A percentile compares a stretch with the other conserved stretches of the same genome.
These are phyloP conservation scores for Leishmania braziliensis DNA, from an alignment of 208 protist species.

Conservation along the genomic window DNA sequence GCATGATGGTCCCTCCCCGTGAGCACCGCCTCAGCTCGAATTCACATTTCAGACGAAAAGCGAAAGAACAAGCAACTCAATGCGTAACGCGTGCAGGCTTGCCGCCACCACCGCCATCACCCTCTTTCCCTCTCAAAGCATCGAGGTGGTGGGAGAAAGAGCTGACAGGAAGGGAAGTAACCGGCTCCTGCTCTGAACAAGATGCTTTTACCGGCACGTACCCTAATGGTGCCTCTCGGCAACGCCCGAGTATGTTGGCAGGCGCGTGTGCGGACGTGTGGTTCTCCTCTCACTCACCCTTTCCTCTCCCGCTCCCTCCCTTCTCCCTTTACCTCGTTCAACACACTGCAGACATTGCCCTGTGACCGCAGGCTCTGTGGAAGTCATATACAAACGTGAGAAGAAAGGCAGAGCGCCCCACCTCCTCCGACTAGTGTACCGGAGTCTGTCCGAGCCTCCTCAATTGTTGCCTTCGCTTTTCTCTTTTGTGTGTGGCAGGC, in stretches of 20 bases:
- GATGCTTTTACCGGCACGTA: neutral
- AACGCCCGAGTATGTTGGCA: neutral
- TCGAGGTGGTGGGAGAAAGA: neutral
- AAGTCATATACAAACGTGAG: neutral
- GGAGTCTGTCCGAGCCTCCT: too few relatives aligned
- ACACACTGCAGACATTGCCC: neutral
- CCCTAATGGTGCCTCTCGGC: neutral
- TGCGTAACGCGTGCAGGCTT: neutral
- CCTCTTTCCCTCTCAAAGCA: neutral
- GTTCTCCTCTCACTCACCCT: neutral
- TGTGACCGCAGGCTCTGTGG: neutral
- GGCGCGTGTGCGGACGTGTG: neutral
- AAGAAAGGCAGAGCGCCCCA: neutral
- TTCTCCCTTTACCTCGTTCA: constrained; percentile 36
- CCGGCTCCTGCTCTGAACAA: neutral
- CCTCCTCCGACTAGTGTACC: neutral
- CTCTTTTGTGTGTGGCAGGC: too few relatives aligned
- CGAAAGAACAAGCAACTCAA: neutral
- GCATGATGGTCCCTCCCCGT: neutral
- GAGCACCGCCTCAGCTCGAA: neutral
- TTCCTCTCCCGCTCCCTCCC: neutral
- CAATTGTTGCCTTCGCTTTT: too few relatives aligned
- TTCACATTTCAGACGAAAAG: neutral
- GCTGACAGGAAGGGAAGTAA: neutral
- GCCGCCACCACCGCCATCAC: neutral